phyloP scores from a whole-genome alignment of 1,139 yeast genomes.

The Diutina rugosa region DNA sequence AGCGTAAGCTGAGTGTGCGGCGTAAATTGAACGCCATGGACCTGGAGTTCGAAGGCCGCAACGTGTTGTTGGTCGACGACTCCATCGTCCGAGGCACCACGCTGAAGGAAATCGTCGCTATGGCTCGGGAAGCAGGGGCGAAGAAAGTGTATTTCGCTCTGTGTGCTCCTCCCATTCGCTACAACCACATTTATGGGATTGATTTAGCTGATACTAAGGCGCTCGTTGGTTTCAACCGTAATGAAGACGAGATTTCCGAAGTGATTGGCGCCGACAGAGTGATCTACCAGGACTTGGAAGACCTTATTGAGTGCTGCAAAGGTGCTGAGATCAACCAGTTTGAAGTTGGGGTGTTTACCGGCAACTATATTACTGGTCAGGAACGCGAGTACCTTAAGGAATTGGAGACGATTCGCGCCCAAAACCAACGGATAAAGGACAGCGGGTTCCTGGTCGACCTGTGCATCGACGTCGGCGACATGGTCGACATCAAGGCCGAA shows the following conservation, averaged over 20 bases:
- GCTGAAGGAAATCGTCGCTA: conserved; percentile 85
- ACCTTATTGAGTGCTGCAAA: conserved; percentile 67
- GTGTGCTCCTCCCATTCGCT: conserved; percentile 94
- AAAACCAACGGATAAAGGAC: conserved; percentile 48
- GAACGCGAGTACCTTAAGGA: conserved; percentile 74
- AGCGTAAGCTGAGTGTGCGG: conserved; percentile 87
- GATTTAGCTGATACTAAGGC: conserved; percentile 95
- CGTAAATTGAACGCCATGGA: conserved; percentile 94
- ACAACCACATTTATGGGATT: conserved; percentile 92
- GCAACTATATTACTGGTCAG: conserved; percentile 83
- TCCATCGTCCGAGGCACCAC: conserved; percentile 97
- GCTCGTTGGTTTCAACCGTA: conserved; percentile 72
- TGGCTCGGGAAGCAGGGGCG: conserved; percentile 99
- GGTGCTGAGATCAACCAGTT: conserved; percentile 45
- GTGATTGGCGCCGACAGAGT: conserved; percentile 90
- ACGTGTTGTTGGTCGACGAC: conserved; percentile 90
- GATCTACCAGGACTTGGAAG: conserved; percentile 75
- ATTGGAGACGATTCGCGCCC: conserved; percentile 73
- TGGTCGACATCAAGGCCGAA: conserved; percentile 70
- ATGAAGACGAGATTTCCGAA: conserved; percentile 59
- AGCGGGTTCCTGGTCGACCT: conserved; percentile 31
- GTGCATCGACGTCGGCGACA: conserved; percentile 31
- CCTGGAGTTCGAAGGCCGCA: conserved; percentile 74
- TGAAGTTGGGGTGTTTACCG: conserved; percentile 97
- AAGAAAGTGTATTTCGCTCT: conserved; percentile 86